phyloP scores from a whole-genome alignment of 257 asterid species.

The Solanum piurae region DNA sequence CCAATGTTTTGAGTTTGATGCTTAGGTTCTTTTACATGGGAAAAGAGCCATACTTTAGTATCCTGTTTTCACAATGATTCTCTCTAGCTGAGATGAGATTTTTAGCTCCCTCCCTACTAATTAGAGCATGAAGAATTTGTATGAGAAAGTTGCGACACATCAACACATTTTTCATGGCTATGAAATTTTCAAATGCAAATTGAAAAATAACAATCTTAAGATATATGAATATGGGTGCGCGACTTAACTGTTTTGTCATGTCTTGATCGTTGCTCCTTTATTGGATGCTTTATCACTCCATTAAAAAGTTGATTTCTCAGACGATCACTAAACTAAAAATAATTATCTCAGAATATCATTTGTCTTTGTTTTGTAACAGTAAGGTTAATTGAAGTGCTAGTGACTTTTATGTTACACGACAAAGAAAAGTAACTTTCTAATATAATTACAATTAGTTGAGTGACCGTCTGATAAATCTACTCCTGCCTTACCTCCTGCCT shows the following conservation, averaged over 20 bases:
- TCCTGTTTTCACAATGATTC: neutral
- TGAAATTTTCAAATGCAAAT: neutral
- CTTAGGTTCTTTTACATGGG: too few relatives aligned
- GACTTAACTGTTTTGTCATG: neutral
- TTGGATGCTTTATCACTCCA: neutral
- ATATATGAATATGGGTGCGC: neutral
- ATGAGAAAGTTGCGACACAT: neutral
- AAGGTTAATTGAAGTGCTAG: neutral
- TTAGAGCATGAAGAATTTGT: neutral
- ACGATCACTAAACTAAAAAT: neutral
- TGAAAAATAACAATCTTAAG: neutral
- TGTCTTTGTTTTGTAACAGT: neutral
- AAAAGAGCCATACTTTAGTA: neutral
- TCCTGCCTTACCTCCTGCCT: neutral
- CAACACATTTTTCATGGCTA: neutral
- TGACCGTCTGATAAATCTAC: neutral
- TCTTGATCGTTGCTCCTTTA: neutral
- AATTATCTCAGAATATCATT: neutral
- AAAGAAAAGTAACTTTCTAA: neutral
- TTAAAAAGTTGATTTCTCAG: neutral
- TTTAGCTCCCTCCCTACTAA: neutral
- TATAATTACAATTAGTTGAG: neutral
- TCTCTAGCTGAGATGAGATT: neutral
- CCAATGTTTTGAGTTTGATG: neutral
- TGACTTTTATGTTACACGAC: neutral